Evolutionary conservation across 129 eudicot genomes (phyloP), one percentile per base, ranked within the genome.

Genomic region (Tagetes erecta): DNA sequence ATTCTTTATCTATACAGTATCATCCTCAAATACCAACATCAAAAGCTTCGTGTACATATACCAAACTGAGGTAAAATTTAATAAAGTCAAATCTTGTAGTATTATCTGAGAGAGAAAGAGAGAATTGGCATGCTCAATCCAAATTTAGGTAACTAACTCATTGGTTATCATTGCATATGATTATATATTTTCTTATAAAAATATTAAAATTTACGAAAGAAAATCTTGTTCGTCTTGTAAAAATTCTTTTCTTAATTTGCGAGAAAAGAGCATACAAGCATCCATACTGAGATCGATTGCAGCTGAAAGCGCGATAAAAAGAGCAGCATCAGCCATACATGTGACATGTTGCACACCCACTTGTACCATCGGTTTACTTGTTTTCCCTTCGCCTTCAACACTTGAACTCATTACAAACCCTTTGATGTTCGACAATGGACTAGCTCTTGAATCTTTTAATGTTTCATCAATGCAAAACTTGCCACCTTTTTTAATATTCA

Each of bases 251-350:
- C 96, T 74, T 3, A 94, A 81, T 46, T 90, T 90, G 1, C 73
- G 82, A 4, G 98, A 86, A 76, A 94, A 94, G 13, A 90, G 85
- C 49, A 84, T 71, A 60, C 98, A 94, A 46, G 98, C 97, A 63
- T 94, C 98, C 93, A 94, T 90, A 70, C 98, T 90, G 1, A 94
- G 93, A 78, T 94, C 97, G 4, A 90, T 82, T 27, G 98, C 98
- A 57, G 98, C 98, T 1, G 98, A 85, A 39, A 94, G 91, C 3
- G 97, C 98, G 3, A 94, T 77, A 63, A 94, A 94, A 2, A 90
- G 72, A 2, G 98, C 98, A 59, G 97, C 98, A 71, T 90, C 97
- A 3, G 91, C 91, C 96, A 87, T 92, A 75, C 98, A 92, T 1
- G 92, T 86, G 40, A 94, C 97, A 62, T 94, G 98, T 68, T 80